phyloP scores from a whole-genome alignment of 306 rosid genomes.

The Hippophae gyantsensis region DNA sequence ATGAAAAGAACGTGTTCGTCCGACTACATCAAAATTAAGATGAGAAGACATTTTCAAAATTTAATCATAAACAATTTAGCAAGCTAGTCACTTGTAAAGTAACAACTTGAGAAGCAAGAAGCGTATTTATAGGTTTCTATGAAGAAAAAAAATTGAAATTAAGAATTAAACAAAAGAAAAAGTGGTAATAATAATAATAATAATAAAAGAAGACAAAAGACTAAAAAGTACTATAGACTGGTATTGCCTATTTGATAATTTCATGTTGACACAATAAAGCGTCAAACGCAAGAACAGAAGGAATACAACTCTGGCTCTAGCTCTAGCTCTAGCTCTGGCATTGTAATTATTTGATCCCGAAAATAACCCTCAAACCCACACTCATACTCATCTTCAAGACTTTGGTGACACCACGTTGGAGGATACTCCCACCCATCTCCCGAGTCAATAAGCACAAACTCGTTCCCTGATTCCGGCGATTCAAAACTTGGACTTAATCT shows the following conservation, averaged over 20 bases:
- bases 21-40: too few species aligned
- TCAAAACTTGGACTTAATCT: slow-evolving; percentile 27
- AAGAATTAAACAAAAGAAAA: too few species aligned
- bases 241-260: neutral
- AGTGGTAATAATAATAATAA: too few species aligned
- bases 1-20: too few species aligned
- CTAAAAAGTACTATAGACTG: too few species aligned
- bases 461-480: slow-evolving; percentile 22
- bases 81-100: too few species aligned
- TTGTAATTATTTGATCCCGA: slow-evolving; percentile 6
- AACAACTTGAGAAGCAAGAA: too few species aligned
- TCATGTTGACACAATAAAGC: slow-evolving; percentile 36
- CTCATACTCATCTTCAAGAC: slow-evolving; percentile 20
- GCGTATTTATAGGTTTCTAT: too few species aligned
- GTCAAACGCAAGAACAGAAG: slow-evolving; percentile 20
- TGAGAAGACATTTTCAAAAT: too few species aligned
- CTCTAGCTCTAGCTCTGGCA: slow-evolving; percentile 38
- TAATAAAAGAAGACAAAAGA: too few species aligned
- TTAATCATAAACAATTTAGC: too few species aligned
- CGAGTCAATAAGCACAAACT: slow-evolving; percentile 36
- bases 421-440: slow-evolving; percentile 32
- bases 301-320: slow-evolving; percentile 29
- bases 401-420: slow-evolving; percentile 31
- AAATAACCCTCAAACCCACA: slow-evolving; percentile 23
- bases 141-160: too few species aligned